phyloP scores from a whole-genome alignment of 148 eudicot species.

The Mesembryanthemum crystallinum region DNA sequence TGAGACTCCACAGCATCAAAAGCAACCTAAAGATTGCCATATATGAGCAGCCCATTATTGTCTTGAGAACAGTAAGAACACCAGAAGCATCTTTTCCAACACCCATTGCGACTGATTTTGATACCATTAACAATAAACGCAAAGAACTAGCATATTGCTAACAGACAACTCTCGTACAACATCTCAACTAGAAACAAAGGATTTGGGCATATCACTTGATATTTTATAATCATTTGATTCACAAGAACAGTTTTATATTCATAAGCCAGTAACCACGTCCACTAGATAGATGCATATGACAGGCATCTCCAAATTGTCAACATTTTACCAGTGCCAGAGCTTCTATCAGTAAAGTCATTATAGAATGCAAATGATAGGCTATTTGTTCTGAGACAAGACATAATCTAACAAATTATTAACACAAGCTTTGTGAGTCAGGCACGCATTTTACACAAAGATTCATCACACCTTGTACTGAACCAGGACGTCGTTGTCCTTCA shows the following conservation, averaged over 20 bases:
- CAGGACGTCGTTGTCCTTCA: constrained; percentile 99
- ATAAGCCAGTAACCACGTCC: not conserved
- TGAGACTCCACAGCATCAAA: too few species aligned
- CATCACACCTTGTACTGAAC: constrained; percentile 98
- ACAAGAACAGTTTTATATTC: not conserved
- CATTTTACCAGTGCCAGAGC: not conserved
- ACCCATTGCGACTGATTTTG: not conserved
- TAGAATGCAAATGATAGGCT: not conserved
- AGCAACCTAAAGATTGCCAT: too few species aligned
- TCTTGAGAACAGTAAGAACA: not conserved
- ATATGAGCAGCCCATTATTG: too few species aligned
- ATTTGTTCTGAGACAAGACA: not conserved
- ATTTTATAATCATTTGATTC: not conserved
- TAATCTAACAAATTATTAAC: not conserved
- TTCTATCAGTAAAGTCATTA: not conserved
- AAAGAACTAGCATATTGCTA: not conserved
- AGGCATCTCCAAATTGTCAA: not conserved
- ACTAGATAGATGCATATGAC: not conserved
- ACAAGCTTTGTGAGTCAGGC: not conserved
- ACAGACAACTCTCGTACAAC: not conserved
- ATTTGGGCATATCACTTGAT: not conserved
- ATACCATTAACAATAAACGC: not conserved
- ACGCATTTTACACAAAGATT: not conserved
- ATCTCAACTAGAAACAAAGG: not conserved
- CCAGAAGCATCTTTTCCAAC: not conserved